phyloP scores from a whole-genome alignment of 371 early-diverging fungal species.

The Aphelidium insulamus region DNA sequence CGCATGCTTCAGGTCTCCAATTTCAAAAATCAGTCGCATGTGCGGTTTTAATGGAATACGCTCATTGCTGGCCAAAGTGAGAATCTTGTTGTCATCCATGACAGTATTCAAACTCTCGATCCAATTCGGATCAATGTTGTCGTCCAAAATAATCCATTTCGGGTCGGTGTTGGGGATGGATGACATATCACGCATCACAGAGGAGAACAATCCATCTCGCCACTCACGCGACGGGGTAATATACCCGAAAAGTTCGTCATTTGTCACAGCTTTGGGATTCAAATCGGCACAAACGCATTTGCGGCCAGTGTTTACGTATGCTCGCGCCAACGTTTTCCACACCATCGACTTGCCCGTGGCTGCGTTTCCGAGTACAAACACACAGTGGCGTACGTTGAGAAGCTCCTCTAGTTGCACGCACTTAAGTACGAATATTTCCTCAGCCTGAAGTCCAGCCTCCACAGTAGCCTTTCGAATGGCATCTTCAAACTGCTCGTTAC shows the following conservation, averaged over 20 bases:
- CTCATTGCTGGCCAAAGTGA: constrained; percentile 38
- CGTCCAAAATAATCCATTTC: constrained; percentile 37
- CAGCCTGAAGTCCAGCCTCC: constrained; percentile 29
- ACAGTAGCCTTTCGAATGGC: constrained; percentile 30
- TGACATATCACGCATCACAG: constrained; percentile 28
- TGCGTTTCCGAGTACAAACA: constrained; percentile 34
- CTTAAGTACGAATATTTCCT: constrained; percentile 33
- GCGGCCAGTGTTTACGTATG: constrained; percentile 27
- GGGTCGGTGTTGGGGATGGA: constrained; percentile 26
- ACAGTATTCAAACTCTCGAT: constrained; percentile 44
- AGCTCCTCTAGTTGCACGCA: constrained; percentile 34
- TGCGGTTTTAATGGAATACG: constrained; percentile 36
- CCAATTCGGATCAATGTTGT: constrained; percentile 42
- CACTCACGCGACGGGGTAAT: constrained; percentile 37
- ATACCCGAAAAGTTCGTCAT: constrained; percentile 33
- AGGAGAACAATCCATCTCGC: constrained; percentile 37
- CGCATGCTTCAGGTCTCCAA: constrained; percentile 29
- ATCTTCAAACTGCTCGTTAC: constrained; percentile 26
- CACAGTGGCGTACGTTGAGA: constrained; percentile 35
- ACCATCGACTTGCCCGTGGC: constrained; percentile 36
- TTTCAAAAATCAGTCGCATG: constrained; percentile 37
- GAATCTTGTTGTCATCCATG: constrained; percentile 44
- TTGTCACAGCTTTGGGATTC: constrained; percentile 37
- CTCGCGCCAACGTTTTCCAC: constrained; percentile 31
- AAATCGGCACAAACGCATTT: constrained; percentile 26